Percentiles rank a stretch among this genome's conserved stretches.
Evolutionary conservation across 1,284 basidiomycete genomes (phyloP).

Genomic region (Boletus calvinii): DNA sequence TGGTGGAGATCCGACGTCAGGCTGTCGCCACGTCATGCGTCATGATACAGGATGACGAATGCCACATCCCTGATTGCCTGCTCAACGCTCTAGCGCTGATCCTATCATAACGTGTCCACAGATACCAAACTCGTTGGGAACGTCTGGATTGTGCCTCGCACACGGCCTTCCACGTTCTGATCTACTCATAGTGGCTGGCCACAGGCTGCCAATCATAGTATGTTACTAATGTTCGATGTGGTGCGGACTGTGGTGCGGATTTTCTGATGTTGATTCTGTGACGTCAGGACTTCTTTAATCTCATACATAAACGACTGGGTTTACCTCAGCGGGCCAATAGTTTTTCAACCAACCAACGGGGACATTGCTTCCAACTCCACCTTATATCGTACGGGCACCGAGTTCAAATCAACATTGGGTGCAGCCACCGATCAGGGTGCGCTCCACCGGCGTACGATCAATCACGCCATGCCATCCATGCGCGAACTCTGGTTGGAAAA

Average conservation of each 20-base stretch:
- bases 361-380: neutral
- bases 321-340: neutral
- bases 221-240: too few relatives aligned
- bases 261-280: neutral
- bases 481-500: neutral
- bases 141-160: neutral
- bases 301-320: neutral
- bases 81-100: neutral
- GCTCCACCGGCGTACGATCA: neutral
- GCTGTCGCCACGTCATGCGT: neutral
- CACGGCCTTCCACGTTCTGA: neutral
- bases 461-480: neutral
- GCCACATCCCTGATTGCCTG: neutral
- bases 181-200: too few relatives aligned
- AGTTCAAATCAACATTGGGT: neutral
- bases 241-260: neutral
- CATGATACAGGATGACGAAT: neutral
- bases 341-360: neutral
- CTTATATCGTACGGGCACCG: neutral
- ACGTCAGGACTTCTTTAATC: neutral
- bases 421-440: neutral
- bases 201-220: too few relatives aligned
- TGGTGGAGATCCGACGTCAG: neutral
- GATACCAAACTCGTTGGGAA: neutral
- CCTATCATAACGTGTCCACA: neutral